Conservation (phyloP, 768 basidiomycete genomes). For the Boletellus ananas region DNA sequence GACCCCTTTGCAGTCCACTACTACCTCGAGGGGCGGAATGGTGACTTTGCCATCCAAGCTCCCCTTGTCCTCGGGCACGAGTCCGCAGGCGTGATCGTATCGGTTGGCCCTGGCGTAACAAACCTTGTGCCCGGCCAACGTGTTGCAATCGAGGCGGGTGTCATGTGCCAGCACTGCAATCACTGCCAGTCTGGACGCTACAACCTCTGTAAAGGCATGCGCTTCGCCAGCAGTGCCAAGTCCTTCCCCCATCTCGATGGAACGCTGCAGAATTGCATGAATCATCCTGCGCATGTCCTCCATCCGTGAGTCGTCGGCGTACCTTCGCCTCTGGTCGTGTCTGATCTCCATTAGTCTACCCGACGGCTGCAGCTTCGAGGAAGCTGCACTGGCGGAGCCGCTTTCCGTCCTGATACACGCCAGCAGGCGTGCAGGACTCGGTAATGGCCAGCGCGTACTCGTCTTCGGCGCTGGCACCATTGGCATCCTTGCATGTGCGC, state of each 20-base stretch:
- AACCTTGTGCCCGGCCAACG: constrained; percentile 71
- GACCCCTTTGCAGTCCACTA: constrained; percentile 68
- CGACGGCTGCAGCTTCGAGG: constrained; percentile 68
- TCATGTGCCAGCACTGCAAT: constrained; percentile 75
- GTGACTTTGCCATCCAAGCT: constrained; percentile 80
- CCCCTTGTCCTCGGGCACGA: constrained; percentile 95
- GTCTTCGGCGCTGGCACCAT: constrained; percentile 93
- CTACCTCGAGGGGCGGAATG: constrained; percentile 84
- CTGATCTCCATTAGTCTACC: constrained; percentile 54
- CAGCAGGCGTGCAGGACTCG: constrained; percentile 41
- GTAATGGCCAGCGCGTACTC: constrained; percentile 65
- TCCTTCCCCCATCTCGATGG: constrained; percentile 93
- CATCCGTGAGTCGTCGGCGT: constrained; percentile 65
- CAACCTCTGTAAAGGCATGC: constrained; percentile 88
- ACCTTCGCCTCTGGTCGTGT: neutral
- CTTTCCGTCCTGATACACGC: constrained; percentile 84
- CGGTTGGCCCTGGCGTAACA: constrained; percentile 71
- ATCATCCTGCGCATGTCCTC: constrained; percentile 81
- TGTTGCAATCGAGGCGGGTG: constrained; percentile 91
- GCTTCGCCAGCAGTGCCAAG: constrained; percentile 87
- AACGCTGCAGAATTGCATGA: constrained; percentile 82
- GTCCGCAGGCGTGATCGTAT: constrained; percentile 80
- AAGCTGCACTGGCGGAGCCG: constrained; percentile 89
- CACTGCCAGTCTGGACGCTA: constrained; percentile 77
- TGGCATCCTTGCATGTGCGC: constrained; percentile 82